Evolutionary conservation across 2,329 filamentous ascomycete species (phyloP), one percentile per base, ranked within the genome.

Genomic region (Hypoxylon sp.): DNA sequence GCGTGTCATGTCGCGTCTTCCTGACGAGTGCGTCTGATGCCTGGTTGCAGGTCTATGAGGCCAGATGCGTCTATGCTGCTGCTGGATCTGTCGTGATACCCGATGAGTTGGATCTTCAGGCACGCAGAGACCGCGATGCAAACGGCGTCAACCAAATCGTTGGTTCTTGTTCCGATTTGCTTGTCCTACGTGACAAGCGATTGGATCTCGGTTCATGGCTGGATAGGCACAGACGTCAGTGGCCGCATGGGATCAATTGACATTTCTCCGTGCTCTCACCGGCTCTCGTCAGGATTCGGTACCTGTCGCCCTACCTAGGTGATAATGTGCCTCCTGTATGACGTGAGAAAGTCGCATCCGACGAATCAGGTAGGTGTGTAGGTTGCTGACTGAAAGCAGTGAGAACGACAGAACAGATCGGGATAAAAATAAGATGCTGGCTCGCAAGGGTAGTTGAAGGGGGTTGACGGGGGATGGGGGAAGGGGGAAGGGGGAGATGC

Each of bases 121-220:
- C 59, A 64, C 63, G 12, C 20, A 52, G 12, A 51, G 50, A 61
- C 53, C 49, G 66, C 68, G 50, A 65, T 72, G 69, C 72, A 75
- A 76, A 75, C 73, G 70, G 71, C 63, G 53, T n/a, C 67, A 51
- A 67, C 55, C 59, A 63, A 68, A 75, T 73, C 72, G 67, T 64
- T 64, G 64, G 61, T 33, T 51, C 64, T 26, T 51, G 53, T 60
- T 68, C 65, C 67, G 73, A 71, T 66, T 70, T 64, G 67, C 38
- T 61, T 61, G 69, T 70, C 58, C 60, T 69, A 70, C 67, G 54
- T 65, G 66, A 70, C 61, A 67, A 65, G 51, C 64, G 48, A 67
- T 64, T 66, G 64, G 67, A 69, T 67, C 61, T 63, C 54, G 48
- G 64, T 30, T 59, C 40, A 57, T 58, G 20, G 50, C 57, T 54